These are phyloP conservation scores for Danielia reshetovae DNA, from an alignment of 805 yeast genomes.

Conservation along the genomic window DNA sequence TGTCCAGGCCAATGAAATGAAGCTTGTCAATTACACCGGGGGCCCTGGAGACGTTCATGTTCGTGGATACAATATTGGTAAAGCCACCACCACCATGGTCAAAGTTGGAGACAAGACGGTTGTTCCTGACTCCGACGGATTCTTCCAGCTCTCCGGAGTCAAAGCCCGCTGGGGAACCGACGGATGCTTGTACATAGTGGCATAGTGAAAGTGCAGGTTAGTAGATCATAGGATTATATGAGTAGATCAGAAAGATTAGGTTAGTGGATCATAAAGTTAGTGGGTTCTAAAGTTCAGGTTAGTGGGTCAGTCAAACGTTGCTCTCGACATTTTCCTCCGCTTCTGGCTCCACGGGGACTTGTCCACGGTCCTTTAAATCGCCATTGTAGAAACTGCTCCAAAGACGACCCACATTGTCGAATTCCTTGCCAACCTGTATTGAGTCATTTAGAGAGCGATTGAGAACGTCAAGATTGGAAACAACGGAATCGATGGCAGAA, in stretches of 20 bases:
- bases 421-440: constrained; percentile 71
- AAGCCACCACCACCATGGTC: constrained; percentile 23
- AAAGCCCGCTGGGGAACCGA: constrained; percentile 64
- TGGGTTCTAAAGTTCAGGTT: too few relatives aligned
- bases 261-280: too few relatives aligned
- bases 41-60: constrained; percentile 48
- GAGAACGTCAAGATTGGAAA: constrained; percentile 58
- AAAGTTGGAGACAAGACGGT: constrained; percentile 10
- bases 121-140: constrained; percentile 29
- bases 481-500: constrained; percentile 57
- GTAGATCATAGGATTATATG: not conserved
- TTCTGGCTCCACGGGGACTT: too few relatives aligned
- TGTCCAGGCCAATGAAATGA: constrained; percentile 57
- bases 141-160: constrained; percentile 38
- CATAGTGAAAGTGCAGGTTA: not conserved
- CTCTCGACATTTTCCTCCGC: too few relatives aligned
- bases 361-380: not conserved
- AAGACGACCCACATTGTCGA: constrained; percentile 63
- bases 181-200: constrained; percentile 59
- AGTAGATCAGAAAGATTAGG: too few relatives aligned
- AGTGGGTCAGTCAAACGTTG: too few relatives aligned
- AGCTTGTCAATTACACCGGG: constrained; percentile 35
- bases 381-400: constrained; percentile 70
- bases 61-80: constrained; percentile 68
- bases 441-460: constrained; percentile 66